Base-by-base conservation (phyloP, 768 basidiomycete species). In the Tylopilus felleus region DNA sequence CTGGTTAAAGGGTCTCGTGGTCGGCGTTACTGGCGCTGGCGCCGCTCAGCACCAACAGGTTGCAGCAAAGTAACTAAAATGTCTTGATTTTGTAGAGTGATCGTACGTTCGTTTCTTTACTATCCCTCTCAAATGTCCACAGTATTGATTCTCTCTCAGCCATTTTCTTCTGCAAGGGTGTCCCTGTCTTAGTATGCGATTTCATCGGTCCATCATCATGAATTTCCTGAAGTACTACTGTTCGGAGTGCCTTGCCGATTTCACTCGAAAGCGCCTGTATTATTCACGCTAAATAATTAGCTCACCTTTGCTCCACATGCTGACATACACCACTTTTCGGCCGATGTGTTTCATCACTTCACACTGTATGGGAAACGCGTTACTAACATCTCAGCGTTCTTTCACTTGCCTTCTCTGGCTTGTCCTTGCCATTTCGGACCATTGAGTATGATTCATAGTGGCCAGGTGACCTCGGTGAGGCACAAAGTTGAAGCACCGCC, bases 1-100 rank as follows among this genome's bases (percentile, higher is more conserved):
- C 2, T 96, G 93, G 92, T 69, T 96, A 60, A 90, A 93, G 73
- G 90, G 92, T 0, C 73, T 96, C 14, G 90, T 96, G 7, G 90
- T 94, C 4, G 89, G 90, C 27, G 88, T 92, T 13, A 92, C 91
- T 1, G 88, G 89, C 21, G 88, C 81, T 33, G 84, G 75, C 40
- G 73, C 76, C 44, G 55, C 68, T 51, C 68, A 70, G 27, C 67
- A 67, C 46, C 66, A 62, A 42, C 66, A 67, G 44, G 36, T 39
- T 21, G 28, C 58, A 14, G 33, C 61, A 3, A 68, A 68, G 33
- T 68, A 57, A 56, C 13, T 8, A 19, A 19, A 35, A 48, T 19
- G 4, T 25, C 39, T 12, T 12, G 8, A 14, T 39, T 42, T 19
- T 2, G 27, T 14, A 5, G 16, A 14, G 16, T 28, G 13, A 36